Evolutionary conservation across 2,329 filamentous ascomycete species (phyloP), one percentile per base, ranked within the genome.

Genomic region (Pestalotiopsis sp.): DNA sequence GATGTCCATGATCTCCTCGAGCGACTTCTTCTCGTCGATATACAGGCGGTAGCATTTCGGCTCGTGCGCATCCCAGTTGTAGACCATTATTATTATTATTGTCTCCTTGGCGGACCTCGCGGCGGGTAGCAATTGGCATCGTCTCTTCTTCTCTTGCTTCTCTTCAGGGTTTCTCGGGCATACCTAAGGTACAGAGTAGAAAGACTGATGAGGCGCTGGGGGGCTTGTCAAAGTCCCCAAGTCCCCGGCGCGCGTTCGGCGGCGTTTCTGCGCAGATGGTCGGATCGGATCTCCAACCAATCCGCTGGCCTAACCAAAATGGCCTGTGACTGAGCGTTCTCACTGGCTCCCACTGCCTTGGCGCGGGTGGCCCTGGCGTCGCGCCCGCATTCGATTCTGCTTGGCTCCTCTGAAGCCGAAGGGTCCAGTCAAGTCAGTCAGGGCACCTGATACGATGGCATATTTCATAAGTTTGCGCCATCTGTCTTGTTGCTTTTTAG

Each of bases 1-100:
- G 75, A 90, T 90, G 31, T 90, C 85, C 84, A 93, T 92, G 57
- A 96, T 91, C 72, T 95, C 90, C 74, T 92, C 89, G 68, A 95
- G 82, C 56, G 89, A 88, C 81, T 88, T 91, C 73, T 89, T 89
- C 81, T 96, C 91, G 69, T 90, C 88, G 73, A 95, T 93, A 75
- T 94, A 96, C 75, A 96, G 87, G 72, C 88, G 87, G 56, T 79
- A 79, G 74, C 82, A 83, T 74, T 75, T 80, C 66, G 83, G 78
- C 74, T 78, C 79, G 72, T 85, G 78, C 14, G 73, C 72, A n/a
- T 82, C 81, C 83, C 84, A 86, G 69, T 83, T 77, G 75, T 85
- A 85, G 23, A 81, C 82, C 84, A 85, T 85, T 27, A 27, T 27
- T 23, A 27, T 27, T 23, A 23, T 23, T 27, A 27, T 27, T 72